Evolutionary conservation across 345 rosid species (phyloP), one percentile per base, ranked within the genome.

Genomic region (Chamaenerion angustifolium): DNA sequence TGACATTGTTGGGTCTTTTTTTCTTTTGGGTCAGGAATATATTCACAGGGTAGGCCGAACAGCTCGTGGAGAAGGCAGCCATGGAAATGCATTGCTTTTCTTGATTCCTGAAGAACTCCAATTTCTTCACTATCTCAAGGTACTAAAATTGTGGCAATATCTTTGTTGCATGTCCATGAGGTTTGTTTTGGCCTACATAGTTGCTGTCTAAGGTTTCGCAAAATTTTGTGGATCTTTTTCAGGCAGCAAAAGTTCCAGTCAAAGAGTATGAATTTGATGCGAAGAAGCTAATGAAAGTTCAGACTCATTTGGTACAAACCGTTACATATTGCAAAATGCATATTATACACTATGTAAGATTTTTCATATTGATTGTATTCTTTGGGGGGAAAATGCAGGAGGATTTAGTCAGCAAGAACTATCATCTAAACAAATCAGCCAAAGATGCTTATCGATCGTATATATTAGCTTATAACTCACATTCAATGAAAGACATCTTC

Each of bases 11-110:
- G 25, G 25, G 25, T 21, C 3, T 21, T 21, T 21, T 0, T 21
- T 2, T 21, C 25, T 21, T 21, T 21, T 21, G n/a, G n/a, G 73
- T 58, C 75, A 92, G 98, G 99, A 88, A 62, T 92, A 92, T 64
- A 82, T 92, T 61, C 99, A 92, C 58, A 77, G 98, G 70, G 98
- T 92, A 61, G 98, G 98, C 63, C 89, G 96, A 62, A 92, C 96
- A 52, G 98, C 98, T 10, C 96, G 96, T 63, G 98, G 98, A 19
- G 96, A 92, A 82, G 98, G 95, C 62, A 85, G 78, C 62, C 78
- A 73, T 62, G 98, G 98, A 66, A 92, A 87, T 64, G 98, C 98
- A 2, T 57, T 92, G 54, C 90, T 87, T 55, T 80, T 87, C 70
- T 57, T 92, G 60, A 92, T 88, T 55, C 96, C 98, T 14, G 98